Evolutionary conservation across 352 stramenopile species (phyloP), one percentile per base, ranked within the genome.

Genomic region (Phytophthora palmivora): DNA sequence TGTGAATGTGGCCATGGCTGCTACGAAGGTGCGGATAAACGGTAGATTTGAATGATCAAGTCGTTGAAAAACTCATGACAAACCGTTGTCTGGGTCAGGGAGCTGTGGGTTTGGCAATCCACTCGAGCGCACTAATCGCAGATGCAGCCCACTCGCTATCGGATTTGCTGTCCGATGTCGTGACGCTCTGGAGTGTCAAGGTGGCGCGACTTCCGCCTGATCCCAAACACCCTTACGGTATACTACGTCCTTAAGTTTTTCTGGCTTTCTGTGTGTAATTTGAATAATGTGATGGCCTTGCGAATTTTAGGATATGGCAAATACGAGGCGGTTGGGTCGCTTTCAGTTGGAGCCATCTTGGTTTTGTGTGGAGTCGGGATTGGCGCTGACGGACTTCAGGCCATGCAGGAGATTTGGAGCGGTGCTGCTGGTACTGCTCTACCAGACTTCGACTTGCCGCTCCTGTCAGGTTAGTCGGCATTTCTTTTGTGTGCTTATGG

Each of bases 91-190:
- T 32, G 28, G 15, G 28, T 33, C 18, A 78, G 90, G 92, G 83
- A 36, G 89, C 77, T 4, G 67, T 97, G 0, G 90, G 90, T 19
- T 49, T 86, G 22, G 72, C 73, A 1, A 91, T 86, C 47, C 87
- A 96, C 72, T 98, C 91, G 15, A 96, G 85, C 10, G 96, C 92
- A 19, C 74, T 99, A 58, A 82, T 99, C 26, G 95, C 96, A 4
- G 97, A 99, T 72, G 96, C 97, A 0, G 95, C 89, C 16, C 97
- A 99, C 81, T 98, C 92, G 12, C 65, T 99, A 4, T 98, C 86
- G 9, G 97, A 99, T 82, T 76, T 99, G 47, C 79, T 99, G 33
- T 97, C 84, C 22, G 97, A 99, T 67, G 92, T 98, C 64, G 96
- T 99, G 33, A 99, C 97, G 21, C 76, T 99, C 4, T 98, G 89